Evolutionary conservation across 2,329 filamentous ascomycete species (phyloP), one percentile per base, ranked within the genome.

Genomic region (Tolypocladium album): DNA sequence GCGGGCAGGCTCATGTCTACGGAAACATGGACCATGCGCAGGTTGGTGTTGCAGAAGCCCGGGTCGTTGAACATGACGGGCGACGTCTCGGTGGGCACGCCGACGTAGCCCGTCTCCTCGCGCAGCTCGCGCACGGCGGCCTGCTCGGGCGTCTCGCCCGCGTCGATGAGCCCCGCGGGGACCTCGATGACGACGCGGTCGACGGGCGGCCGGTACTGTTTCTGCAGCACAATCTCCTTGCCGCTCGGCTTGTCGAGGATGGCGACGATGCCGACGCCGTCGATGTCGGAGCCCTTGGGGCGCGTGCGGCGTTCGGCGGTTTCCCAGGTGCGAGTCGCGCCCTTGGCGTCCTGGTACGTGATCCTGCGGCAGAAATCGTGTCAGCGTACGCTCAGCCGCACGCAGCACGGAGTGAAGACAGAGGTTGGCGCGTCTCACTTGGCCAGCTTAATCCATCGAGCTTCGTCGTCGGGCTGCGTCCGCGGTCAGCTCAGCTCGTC

Each of bases 221-320:
- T 88, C 70, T 88, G 85, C 1, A 88, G 78, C 24, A 88, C 71
- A 53, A 87, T 79, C 67, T 85, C 76, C 67, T 76, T 66, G 74
- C 81, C 81, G 0, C 74, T 73, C 11, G 78, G 70, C 64, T 79
- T 81, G 63, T 84, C 75, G 17, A 92, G 75, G 63, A 91, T 82
- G 50, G 87, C 88, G 20, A 89, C 79, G 60, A 92, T 89, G 61
- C 87, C 87, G 17, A 91, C 87, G 58, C 86, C 88, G 67, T 92
- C 88, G 58, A 90, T 85, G 40, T 83, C 82, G 60, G 79, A 78
- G 63, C 73, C 77, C 59, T 77, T 75, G 15, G 87, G 86, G 4
- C 88, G 82, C 0, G 88, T 90, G 38, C 79, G 80, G n/a, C 88
- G 83, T 71, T 89, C 85, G 20, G 86, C 86, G 0, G 85, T 88